Evolutionary conservation across 2,329 filamentous ascomycete species (phyloP).

Genomic region (Plectosphaerella plurivora): DNA sequence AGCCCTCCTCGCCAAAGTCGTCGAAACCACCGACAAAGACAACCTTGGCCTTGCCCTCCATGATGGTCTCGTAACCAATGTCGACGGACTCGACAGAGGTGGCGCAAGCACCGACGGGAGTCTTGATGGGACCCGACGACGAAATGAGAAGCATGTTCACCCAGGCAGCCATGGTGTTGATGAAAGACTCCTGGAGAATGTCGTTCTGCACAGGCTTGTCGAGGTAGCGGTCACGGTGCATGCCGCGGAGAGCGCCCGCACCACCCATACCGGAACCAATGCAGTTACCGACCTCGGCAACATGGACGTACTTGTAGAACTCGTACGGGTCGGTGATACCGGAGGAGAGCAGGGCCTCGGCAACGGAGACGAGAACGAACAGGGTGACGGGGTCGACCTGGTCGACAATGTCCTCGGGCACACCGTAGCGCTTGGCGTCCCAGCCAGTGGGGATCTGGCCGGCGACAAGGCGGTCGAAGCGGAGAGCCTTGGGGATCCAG

Average conservation of each 20-base stretch:
- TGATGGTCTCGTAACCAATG: conserved; percentile 96
- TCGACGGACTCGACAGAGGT: conserved; percentile 97
- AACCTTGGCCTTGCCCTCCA: conserved; percentile 95
- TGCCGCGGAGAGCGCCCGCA: conserved; percentile 83
- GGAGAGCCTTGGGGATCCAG: conserved; percentile 93
- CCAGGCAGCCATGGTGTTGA: conserved; percentile 99
- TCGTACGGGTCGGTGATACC: conserved; percentile 99
- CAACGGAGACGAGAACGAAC: conserved; percentile 90
- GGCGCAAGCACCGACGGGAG: conserved; percentile 93
- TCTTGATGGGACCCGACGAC: conserved; percentile 97
- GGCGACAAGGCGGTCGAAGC: conserved; percentile 95
- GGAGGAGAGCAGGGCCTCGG: conserved; percentile 82
- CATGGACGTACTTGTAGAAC: conserved; percentile 99
- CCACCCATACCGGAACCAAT: conserved; percentile 98
- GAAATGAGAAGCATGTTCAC: conserved; percentile 98
- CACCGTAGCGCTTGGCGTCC: conserved; percentile 93
- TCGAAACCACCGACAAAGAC: conserved; percentile 99
- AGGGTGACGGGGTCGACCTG: conserved; percentile 97
- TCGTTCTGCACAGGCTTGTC: conserved; percentile 98
- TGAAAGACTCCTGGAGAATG: conserved; percentile 98
- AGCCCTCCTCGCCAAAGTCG: conserved; percentile 98
- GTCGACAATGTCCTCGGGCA: conserved; percentile 95
- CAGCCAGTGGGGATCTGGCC: conserved; percentile 96
- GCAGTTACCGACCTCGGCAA: conserved; percentile 97
- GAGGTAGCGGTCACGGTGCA: conserved; percentile 97